These are phyloP conservation scores for Spergularia azorica DNA, from an alignment of 179 eudicot species.

Conservation along the genomic window DNA sequence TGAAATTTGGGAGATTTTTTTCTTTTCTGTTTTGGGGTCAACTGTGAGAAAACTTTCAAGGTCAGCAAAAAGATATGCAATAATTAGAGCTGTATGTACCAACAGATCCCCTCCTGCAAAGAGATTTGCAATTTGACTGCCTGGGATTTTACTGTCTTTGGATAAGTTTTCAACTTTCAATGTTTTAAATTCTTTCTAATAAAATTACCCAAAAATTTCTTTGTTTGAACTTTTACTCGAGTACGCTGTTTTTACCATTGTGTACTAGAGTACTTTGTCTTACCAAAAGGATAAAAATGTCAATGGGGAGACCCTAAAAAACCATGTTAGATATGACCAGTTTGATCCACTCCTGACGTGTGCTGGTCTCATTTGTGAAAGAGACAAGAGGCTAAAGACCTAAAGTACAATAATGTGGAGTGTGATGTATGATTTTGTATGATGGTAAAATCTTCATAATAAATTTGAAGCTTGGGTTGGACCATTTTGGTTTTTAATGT, in stretches of 20 bases:
- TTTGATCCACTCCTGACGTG: too few relatives aligned
- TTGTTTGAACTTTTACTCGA: not conserved
- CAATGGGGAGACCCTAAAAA: not conserved
- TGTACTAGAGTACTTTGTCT: not conserved
- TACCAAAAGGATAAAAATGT: not conserved
- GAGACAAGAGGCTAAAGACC: not conserved
- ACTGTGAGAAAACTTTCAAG: constrained; percentile 16
- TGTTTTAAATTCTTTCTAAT: not conserved
- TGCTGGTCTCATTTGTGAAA: not conserved
- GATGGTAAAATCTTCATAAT: too few relatives aligned
- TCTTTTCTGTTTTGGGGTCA: not conserved
- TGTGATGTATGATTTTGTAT: not conserved
- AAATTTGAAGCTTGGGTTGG: not conserved
- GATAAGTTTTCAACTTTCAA: not conserved
- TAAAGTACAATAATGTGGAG: constrained; percentile 1
- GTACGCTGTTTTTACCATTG: not conserved
- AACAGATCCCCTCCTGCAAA: constrained; percentile 18
- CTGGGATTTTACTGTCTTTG: not conserved
- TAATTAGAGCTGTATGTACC: constrained; percentile 9
- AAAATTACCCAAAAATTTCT: not conserved
- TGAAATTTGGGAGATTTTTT: not conserved
- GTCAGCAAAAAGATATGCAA: constrained; percentile 22
- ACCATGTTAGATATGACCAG: not conserved
- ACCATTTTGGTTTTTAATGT: not conserved
- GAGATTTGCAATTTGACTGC: constrained; percentile 27